Evolutionary conservation across 2,329 filamentous ascomycete genomes (phyloP).

Genomic region (Rosellinia necatrix): DNA sequence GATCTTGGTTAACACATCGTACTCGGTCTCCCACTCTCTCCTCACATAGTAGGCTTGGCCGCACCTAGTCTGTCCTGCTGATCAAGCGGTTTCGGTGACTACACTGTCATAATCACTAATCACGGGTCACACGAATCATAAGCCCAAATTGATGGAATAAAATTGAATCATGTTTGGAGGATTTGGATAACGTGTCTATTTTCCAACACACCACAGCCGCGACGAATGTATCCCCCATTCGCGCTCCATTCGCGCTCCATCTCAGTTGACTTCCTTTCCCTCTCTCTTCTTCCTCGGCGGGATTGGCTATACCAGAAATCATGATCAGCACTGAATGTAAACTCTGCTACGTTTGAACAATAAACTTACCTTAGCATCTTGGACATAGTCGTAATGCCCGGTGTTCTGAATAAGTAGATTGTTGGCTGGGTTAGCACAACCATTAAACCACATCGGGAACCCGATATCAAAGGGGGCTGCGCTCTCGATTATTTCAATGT

Average conservation of each 20-base stretch:
- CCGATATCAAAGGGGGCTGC: slow-evolving; percentile 58
- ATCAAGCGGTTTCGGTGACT: too few relatives aligned
- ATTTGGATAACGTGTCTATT: too few relatives aligned
- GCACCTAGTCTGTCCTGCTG: too few relatives aligned
- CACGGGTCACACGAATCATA: too few relatives aligned
- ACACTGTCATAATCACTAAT: too few relatives aligned
- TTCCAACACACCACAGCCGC: too few relatives aligned
- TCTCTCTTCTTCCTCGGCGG: slow-evolving; percentile 3
- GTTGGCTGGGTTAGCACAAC: slow-evolving; percentile 6
- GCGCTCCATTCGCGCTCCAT: background rate
- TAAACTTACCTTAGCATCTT: slow-evolving; percentile 3
- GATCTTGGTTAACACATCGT: too few relatives aligned
- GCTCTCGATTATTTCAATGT: slow-evolving; percentile 58
- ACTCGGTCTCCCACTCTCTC: too few relatives aligned
- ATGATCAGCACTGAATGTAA: background rate
- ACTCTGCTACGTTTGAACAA: background rate
- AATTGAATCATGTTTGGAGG: too few relatives aligned
- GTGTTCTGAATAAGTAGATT: slow-evolving; percentile 5
- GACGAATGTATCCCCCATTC: too few relatives aligned
- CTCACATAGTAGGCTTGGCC: too few relatives aligned
- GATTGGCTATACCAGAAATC: background rate
- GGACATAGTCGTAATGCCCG: slow-evolving; percentile 10
- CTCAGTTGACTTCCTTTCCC: background rate
- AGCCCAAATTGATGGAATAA: too few relatives aligned
- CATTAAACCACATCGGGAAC: slow-evolving; percentile 58